A percentile compares a stretch with the other conserved stretches of the same genome.
These are phyloP conservation scores for Mucor plumbeus DNA, from an alignment of 371 early-diverging fungal genomes.

Conservation along the genomic window DNA sequence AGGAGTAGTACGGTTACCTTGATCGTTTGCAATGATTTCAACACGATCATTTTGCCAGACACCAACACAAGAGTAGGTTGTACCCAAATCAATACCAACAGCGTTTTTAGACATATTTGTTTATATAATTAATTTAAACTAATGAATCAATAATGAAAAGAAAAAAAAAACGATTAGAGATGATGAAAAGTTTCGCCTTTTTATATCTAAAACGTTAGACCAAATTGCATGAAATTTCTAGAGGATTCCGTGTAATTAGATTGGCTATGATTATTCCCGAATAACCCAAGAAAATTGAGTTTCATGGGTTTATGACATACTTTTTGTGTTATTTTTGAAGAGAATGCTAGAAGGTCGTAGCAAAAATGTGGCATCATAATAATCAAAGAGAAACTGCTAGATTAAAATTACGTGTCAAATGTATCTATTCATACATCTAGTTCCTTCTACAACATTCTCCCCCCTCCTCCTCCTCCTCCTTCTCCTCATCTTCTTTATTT, in stretches of 20 bases:
- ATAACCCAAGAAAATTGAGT: not conserved
- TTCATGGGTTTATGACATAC: constrained; percentile 20
- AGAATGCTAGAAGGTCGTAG: not conserved
- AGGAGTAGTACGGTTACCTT: constrained; percentile 85
- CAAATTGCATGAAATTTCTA: constrained; percentile 23
- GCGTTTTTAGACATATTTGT: constrained; percentile 26
- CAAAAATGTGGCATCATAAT: not conserved
- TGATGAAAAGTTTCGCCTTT: constrained; percentile 5
- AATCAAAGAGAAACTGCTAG: no score
- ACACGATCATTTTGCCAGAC: constrained; percentile 91
- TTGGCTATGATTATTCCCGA: constrained; percentile 17
- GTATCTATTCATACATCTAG: not conserved
- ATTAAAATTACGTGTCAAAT: not conserved
- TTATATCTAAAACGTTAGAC: constrained; percentile 12
- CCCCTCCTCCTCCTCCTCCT: not conserved
- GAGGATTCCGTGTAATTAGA: constrained; percentile 12
- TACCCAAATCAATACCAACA: constrained; percentile 95
- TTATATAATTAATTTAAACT: not conserved
- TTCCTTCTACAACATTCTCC: constrained; percentile 6
- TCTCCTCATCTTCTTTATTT: no score
- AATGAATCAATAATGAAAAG: not conserved
- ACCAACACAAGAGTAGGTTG: constrained; percentile 97
- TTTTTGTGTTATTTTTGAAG: not conserved
- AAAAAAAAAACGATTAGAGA: constrained; percentile 14
- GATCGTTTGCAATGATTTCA: constrained; percentile 71